Evolutionary conservation across 2,329 filamentous ascomycete species (phyloP).

Genomic region (Beauveria pseudobassiana): DNA sequence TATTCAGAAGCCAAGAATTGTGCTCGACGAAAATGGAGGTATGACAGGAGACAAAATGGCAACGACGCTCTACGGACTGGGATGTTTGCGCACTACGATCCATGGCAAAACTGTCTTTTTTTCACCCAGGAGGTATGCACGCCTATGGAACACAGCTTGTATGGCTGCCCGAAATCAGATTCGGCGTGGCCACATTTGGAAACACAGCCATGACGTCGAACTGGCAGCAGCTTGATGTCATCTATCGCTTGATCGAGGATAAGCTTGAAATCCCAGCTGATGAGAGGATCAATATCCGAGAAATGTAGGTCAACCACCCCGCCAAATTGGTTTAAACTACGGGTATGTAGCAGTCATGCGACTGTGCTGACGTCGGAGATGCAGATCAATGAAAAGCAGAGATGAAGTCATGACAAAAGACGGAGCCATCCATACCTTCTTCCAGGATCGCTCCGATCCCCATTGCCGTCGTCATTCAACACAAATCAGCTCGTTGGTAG

Average conservation of each 20-base stretch:
- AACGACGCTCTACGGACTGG: not conserved
- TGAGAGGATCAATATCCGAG: not conserved
- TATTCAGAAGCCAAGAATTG: slow-evolving; percentile 5
- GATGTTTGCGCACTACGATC: slow-evolving; percentile 4
- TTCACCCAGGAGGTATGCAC: not conserved
- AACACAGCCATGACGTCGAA: too few relatives aligned
- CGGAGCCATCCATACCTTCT: not conserved
- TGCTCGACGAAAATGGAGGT: not conserved
- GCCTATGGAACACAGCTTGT: not conserved
- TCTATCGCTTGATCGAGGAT: too few relatives aligned
- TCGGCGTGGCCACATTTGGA: not conserved
- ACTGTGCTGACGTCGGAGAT: not conserved
- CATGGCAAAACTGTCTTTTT: slow-evolving; percentile 5
- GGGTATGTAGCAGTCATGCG: too few relatives aligned
- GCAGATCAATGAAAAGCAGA: not conserved
- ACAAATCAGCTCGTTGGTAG: not conserved
- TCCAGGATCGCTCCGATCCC: not conserved
- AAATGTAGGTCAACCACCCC: not conserved
- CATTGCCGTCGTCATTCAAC: not conserved
- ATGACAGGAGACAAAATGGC: slow-evolving; percentile 2
- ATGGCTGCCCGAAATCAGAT: not conserved
- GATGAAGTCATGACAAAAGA: not conserved
- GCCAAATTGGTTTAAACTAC: too few relatives aligned
- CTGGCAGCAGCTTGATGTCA: too few relatives aligned
- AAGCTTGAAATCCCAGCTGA: too few relatives aligned